These are phyloP conservation scores for Phyllostachys edulis DNA, from an alignment of 176 grass and related monocot genomes.

Conservation along the genomic window DNA sequence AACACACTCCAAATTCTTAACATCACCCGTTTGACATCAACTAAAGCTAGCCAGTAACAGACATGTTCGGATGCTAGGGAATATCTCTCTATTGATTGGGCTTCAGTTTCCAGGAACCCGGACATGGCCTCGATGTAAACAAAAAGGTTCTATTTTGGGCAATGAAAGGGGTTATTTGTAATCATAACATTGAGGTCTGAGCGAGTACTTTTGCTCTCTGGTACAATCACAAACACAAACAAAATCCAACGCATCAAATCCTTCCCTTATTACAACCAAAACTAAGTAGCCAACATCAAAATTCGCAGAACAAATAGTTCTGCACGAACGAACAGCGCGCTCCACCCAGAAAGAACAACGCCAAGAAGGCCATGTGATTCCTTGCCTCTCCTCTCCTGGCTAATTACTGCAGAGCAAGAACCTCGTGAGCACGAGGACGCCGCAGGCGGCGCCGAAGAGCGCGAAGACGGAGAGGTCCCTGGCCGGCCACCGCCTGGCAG, in stretches of 20 bases:
- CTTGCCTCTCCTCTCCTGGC: neutral
- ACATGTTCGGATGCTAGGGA: too few species aligned
- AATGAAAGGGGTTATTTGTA: neutral
- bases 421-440: conserved; percentile 68
- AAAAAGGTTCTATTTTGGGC: neutral
- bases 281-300: conserved; percentile 12
- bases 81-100: too few species aligned
- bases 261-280: conserved; percentile 26
- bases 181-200: neutral
- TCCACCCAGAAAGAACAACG: neutral
- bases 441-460: conserved; percentile 58
- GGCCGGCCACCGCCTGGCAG: conserved; percentile 50
- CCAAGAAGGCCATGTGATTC: neutral
- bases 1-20: neutral
- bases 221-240: neutral
- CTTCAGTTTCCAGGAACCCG: neutral
- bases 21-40: too few species aligned
- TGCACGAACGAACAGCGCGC: neutral
- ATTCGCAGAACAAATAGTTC: conserved; percentile 77
- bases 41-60: too few species aligned
- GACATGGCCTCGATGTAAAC: neutral
- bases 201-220: neutral
- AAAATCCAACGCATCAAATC: neutral
- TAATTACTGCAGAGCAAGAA: conserved; percentile 76
- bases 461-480: conserved; percentile 66